Base-by-base conservation (phyloP, 1,284 basidiomycete genomes). In the Schizopora paradoxa region DNA sequence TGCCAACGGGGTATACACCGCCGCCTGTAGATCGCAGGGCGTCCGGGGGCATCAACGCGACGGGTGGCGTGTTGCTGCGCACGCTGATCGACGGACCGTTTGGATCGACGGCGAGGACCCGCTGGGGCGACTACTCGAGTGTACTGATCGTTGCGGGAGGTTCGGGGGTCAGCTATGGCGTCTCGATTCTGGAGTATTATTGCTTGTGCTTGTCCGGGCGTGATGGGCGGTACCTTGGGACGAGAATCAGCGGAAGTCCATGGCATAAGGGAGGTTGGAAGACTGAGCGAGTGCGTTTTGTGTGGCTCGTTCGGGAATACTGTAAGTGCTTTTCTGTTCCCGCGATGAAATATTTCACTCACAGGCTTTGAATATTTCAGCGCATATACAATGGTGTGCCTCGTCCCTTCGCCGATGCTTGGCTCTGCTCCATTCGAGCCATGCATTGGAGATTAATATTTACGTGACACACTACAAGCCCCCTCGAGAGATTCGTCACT, bases 311-410 rank as follows among this genome's bases (percentile, higher is more conserved):
- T 39, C 72, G 87, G 41, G 90, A 92, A 59, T 90, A 50, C 34
- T 44, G 22, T 44, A 50, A 34, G 46, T 50, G 2, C 48, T 46
- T 32, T 41, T 84, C 58, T 75, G 86, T 86, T 48, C 61, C 77
- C 70, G 8, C 8, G 22, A 8, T 41, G 41, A 37, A 41, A 28
- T 31, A 35, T 47, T 45, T 51, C 21, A 14, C 21, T 33, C 25
- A 19, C 36, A 14, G 7, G 14, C 6, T 40, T 13, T 31, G 14
- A 38, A 22, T 40, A 16, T 4, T 32, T 33, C 21, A 87, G 86
- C 81, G n/a, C 87, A 92, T 59, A 69, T 91, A 31, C 81, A 85
- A 47, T 92, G 90, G 90, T 82, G 85, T 44, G 87, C 89, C 0
- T 70, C 79, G 2, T 68, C 80, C 37, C 61, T 93, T 21, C 73